Percentiles rank a stretch among this genome's conserved stretches.
Conservation (phyloP, 805 yeast genomes). For the Teunomyces tritomae region DNA sequence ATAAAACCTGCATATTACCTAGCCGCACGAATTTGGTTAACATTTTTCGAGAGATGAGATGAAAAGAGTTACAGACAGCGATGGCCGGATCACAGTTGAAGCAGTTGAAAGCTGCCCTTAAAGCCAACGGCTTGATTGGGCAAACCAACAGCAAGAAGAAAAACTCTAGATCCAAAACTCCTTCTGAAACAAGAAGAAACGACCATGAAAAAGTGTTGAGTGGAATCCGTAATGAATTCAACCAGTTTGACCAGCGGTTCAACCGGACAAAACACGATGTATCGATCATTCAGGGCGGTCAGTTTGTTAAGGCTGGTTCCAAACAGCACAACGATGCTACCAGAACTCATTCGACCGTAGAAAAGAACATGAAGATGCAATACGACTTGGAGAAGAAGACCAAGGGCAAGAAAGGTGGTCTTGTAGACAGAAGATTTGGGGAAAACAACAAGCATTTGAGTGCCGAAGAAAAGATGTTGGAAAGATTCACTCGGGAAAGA, state of each 20-base stretch:
- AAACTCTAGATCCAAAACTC: constrained; percentile 45
- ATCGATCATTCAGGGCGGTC: constrained; percentile 39
- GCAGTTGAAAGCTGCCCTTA: constrained; percentile 72
- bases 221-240: constrained; percentile 77
- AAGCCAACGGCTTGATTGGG: constrained; percentile 81
- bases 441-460: constrained; percentile 67
- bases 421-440: constrained; percentile 89
- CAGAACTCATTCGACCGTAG: constrained; percentile 33
- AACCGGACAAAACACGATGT: constrained; percentile 62
- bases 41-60: constrained; percentile 4
- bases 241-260: constrained; percentile 81
- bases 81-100: constrained; percentile 92
- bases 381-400: constrained; percentile 62
- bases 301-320: constrained; percentile 43
- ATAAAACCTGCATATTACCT: not conserved
- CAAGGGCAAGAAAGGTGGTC: constrained; percentile 72
- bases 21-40: constrained; percentile 6
- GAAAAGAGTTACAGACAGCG: not conserved
- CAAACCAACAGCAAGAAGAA: constrained; percentile 68
- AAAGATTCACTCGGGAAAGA: constrained; percentile 86
- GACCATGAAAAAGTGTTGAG: constrained; percentile 55
- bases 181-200: constrained; percentile 67
- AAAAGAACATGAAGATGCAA: constrained; percentile 48
- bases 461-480: constrained; percentile 93
- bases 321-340: constrained; percentile 35